These are phyloP conservation scores for Pyrenophora tritici-repentis DNA, from an alignment of 2,329 filamentous ascomycete species.

Conservation along the genomic window DNA sequence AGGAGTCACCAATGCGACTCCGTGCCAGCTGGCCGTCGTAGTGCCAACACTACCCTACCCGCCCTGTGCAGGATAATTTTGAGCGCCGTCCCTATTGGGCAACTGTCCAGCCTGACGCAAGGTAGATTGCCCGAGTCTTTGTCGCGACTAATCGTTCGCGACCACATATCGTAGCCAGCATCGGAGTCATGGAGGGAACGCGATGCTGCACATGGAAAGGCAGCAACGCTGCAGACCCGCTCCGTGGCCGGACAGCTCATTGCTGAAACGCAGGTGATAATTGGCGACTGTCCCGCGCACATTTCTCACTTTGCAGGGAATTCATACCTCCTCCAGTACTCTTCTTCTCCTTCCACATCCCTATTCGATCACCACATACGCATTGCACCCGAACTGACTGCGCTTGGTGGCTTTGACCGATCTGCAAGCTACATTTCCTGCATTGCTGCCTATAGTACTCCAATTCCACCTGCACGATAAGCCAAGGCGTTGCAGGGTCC, in stretches of 20 bases:
- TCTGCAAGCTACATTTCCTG: conserved; percentile 44
- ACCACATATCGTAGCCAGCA: conserved; percentile 42
- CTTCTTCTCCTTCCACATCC: conserved; percentile 30
- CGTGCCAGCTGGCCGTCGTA: conserved; percentile 39
- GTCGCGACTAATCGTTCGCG: conserved; percentile 44
- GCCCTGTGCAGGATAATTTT: conserved; percentile 43
- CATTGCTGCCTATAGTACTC: conserved; percentile 48
- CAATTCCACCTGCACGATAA: conserved; percentile 45
- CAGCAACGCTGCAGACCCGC: conserved; percentile 45
- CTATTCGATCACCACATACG: conserved; percentile 39
- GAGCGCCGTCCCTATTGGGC: conserved; percentile 38
- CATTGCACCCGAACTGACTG: conserved; percentile 36
- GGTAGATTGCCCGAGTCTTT: conserved; percentile 45
- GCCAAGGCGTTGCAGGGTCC: conserved; percentile 47
- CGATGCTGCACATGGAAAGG: conserved; percentile 37
- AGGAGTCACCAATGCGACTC: conserved; percentile 34
- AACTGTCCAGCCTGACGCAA: conserved; percentile 38
- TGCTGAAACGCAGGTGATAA: conserved; percentile 46
- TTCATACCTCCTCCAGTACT: conserved; percentile 40
- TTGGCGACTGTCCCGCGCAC: conserved; percentile 40
- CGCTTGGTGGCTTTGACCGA: conserved; percentile 42
- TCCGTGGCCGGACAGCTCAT: conserved; percentile 43
- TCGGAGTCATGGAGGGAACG: conserved; percentile 39
- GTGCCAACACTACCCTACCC: conserved; percentile 41
- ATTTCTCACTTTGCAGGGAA: conserved; percentile 38